Base-by-base conservation (phyloP, 2,329 filamentous ascomycete species). In the Xylaria polymorpha region DNA sequence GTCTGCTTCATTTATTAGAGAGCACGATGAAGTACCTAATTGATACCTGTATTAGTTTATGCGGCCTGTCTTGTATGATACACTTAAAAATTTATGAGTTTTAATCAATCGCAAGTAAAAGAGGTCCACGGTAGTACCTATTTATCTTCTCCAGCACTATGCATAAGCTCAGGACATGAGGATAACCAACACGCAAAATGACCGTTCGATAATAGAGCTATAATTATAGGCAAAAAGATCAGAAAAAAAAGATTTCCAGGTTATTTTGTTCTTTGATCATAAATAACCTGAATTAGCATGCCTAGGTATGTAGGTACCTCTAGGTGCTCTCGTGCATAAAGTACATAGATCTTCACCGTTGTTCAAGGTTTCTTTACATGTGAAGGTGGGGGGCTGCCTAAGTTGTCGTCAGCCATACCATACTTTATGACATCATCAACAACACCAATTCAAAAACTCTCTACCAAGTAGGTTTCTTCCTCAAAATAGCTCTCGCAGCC, bases 381-480 rank as follows among this genome's bases (percentile, higher is more conserved):
- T 58, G 55, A 58, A 41, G 14, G 55, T 58, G 55, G 35, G 35
- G 39, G 48, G 3, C 32, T 9, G 8, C 35, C 12, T 29, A 29
- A 29, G 25, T 29, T 10, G 14, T 15, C 20, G 14, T 15, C 20
- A 14, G 41, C 12, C 53, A 14, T 29, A 56, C 32, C 25, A 43
- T 25, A 43, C 18, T 20, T 41, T 41, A 57, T 57, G 55, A 57
- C 55, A 57, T 57, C 55, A 57, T 57, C 39, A 35, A 43, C 18
- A n/a, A 29, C 37, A 25, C 37, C 37, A 43, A 43, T 57, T 9
- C 35, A 41, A 25, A 12, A 57, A 43, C 37, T 43, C 37, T 25
- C 37, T 25, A 43, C 55, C 12, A 8, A 14, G 51, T 6, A 39
- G 32, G 51, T 22, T 20, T 12, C 55, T 43, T 41, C 37, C 41